Evolutionary conservation across 1,139 yeast species (phyloP).

Genomic region (Suhomyces bribrorum): DNA sequence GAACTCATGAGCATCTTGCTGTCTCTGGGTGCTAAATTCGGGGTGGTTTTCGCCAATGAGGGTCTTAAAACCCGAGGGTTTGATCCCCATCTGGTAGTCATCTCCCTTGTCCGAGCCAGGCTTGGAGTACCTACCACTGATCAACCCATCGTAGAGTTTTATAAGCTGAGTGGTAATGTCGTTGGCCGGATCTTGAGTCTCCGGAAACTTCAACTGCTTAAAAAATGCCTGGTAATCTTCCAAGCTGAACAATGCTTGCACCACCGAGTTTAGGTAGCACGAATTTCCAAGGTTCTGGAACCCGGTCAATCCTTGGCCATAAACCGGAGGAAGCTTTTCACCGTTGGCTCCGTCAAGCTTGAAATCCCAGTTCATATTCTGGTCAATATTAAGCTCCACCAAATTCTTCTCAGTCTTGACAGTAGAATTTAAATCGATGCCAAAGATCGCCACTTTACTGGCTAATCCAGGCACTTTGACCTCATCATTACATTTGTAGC

Average conservation of each 20-base stretch:
- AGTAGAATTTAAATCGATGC: conserved; percentile 61
- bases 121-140: conserved; percentile 70
- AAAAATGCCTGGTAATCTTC: conserved; percentile 42
- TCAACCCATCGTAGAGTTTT: conserved; percentile 78
- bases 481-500: conserved; percentile 89
- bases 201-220: conserved; percentile 27
- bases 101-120: conserved; percentile 49
- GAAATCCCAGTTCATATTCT: conserved; percentile 92
- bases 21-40: conserved; percentile 84
- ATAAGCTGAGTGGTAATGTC: conserved; percentile 71
- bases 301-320: conserved; percentile 75
- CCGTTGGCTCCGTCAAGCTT: conserved; percentile 76
- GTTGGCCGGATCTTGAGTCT: conserved; percentile 53
- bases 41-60: conserved; percentile 75
- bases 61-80: conserved; percentile 73
- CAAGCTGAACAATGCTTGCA: conserved; percentile 61
- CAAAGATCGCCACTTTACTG: conserved; percentile 55
- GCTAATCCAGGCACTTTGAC: conserved; percentile 68
- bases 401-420: conserved; percentile 80
- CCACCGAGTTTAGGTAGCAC: conserved; percentile 81
- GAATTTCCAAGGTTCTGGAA: conserved; percentile 88
- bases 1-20: conserved; percentile 95
- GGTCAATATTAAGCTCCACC: conserved; percentile 88
- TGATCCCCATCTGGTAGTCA: conserved; percentile 72
- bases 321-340: conserved; percentile 60